Evolutionary conservation across 257 asterid species (phyloP).

Genomic region (Osmanthus fragrans): DNA sequence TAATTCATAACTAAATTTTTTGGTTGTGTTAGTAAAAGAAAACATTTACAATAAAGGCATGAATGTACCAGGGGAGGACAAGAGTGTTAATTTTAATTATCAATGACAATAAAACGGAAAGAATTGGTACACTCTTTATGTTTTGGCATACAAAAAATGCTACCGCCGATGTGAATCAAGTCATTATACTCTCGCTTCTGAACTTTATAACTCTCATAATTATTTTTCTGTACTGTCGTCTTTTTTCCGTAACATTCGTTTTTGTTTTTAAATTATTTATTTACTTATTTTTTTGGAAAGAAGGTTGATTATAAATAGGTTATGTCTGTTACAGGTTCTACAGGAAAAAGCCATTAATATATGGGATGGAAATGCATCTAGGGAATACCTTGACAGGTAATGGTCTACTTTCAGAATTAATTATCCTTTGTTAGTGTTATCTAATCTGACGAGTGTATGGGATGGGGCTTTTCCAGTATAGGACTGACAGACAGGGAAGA

Average conservation of each 20-base stretch:
- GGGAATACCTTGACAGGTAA: slow-evolving; percentile 73
- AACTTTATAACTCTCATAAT: background rate
- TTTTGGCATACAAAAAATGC: background rate
- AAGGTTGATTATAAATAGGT: background rate
- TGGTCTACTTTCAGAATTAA: slow-evolving; percentile 12
- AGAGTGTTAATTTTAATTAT: background rate
- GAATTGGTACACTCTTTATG: background rate
- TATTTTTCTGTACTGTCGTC: background rate
- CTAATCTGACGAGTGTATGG: slow-evolving; percentile 23
- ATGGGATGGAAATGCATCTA: slow-evolving; percentile 88
- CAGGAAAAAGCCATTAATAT: slow-evolving; percentile 68
- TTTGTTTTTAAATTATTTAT: background rate
- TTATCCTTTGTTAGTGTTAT: slow-evolving; percentile 7
- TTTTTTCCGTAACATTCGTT: background rate
- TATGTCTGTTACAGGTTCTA: slow-evolving; percentile 46
- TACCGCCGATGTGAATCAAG: background rate
- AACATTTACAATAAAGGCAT: background rate
- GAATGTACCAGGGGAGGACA: background rate
- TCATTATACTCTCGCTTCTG: background rate
- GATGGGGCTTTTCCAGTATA: slow-evolving; percentile 40
- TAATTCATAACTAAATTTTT: background rate
- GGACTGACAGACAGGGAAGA: slow-evolving; percentile 70
- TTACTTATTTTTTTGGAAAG: background rate
- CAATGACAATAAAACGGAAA: background rate
- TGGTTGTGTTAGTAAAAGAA: background rate